Percentiles rank a stretch among this genome's conserved stretches.
These are phyloP conservation scores for Huntiella decipiens DNA, from an alignment of 2,329 filamentous ascomycete genomes.

Conservation along the genomic window DNA sequence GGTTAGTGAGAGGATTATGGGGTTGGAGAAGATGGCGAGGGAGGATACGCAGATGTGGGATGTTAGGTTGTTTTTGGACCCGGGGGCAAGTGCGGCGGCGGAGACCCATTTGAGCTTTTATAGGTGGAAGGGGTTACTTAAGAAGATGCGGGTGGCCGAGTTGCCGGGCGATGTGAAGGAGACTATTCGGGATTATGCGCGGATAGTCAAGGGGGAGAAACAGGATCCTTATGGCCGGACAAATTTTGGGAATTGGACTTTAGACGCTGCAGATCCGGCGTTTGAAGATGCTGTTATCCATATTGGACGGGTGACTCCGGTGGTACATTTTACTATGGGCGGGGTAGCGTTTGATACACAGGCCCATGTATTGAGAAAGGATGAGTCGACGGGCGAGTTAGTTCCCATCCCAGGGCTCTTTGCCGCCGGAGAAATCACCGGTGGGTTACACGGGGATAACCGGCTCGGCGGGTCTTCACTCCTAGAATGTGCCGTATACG, in stretches of 20 bases:
- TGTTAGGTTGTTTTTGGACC: conserved; percentile 38
- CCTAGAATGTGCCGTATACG: conserved; percentile 45
- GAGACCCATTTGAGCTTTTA: conserved; percentile 43
- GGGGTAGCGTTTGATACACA: conserved; percentile 37
- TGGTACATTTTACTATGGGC: conserved; percentile 50
- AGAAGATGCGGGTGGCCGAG: conserved; percentile 34
- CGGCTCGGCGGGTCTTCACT: conserved; percentile 41
- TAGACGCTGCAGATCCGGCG: conserved; percentile 22
- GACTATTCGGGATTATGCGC: conserved; percentile 30
- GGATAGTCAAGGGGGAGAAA: conserved; percentile 21
- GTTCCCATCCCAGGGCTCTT: conserved; percentile 35
- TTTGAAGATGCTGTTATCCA: conserved; percentile 34
- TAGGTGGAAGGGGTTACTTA: conserved; percentile 39
- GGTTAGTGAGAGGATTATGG: conserved; percentile 34
- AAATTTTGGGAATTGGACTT: conserved; percentile 35
- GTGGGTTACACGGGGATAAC: conserved; percentile 45
- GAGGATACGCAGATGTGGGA: conserved; percentile 25
- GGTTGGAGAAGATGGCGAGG: conserved; percentile 11
- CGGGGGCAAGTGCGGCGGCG: conserved; percentile 32
- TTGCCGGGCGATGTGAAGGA: conserved; percentile 22
- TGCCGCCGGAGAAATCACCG: conserved; percentile 45
- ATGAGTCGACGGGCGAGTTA: conserved; percentile 17
- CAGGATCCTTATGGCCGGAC: conserved; percentile 28
- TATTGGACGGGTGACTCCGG: conserved; percentile 40
- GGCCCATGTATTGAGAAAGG: conserved; percentile 28